Base-by-base conservation (phyloP, 2,329 filamentous ascomycete species). In the Diaporthe sp. region DNA sequence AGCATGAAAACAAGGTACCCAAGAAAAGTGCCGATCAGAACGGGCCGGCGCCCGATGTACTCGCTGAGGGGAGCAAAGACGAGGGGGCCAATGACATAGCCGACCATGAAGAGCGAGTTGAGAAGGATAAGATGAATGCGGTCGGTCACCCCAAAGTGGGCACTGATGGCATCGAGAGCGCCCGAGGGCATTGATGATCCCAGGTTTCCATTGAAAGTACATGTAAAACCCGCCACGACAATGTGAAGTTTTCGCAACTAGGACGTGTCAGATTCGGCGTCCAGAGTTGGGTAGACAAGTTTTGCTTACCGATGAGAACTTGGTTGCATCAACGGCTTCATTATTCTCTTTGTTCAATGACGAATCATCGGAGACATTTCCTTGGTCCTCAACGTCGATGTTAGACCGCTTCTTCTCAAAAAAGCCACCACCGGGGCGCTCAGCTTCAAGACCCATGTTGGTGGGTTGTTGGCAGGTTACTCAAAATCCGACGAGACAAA, bases 21-120 rank as follows among this genome's bases (percentile, higher is more conserved):
- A 7, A 62, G 39, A 13, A 62, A 62, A 12, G 60, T 62, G n/a
- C 37, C 60, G 12, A 62, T 44, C 15, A 62, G n/a, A 28, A 62
- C 60, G 28, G 60, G 60, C 4, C 60, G 60, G 39, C 60, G 60
- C 5, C 60, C 60, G 15, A 62, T 62, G 25, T 62, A 62, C 60
- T 62, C 60, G 60, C 60, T 62, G 37, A 62, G 60, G n/a, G 60
- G 60, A 28, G 60, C 60, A 62, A 62, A 62, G n/a, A 42, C 37
- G 37, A 62, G 60, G 22, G 60, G 60, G 15, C 60, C 60, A 17
- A 62, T 62, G 15, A 62, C 60, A 62, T 62, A 62, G 15, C 60
- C 60, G n/a, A 62, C 37, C 60, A 62, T 62, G 60, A 62, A 62
- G 37, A 62, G 60, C 37, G 60, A 62, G 60, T 62, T 62, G 60